These are phyloP conservation scores for Eucalyptus marginata DNA, from an alignment of 345 rosid species.

Conservation along the genomic window DNA sequence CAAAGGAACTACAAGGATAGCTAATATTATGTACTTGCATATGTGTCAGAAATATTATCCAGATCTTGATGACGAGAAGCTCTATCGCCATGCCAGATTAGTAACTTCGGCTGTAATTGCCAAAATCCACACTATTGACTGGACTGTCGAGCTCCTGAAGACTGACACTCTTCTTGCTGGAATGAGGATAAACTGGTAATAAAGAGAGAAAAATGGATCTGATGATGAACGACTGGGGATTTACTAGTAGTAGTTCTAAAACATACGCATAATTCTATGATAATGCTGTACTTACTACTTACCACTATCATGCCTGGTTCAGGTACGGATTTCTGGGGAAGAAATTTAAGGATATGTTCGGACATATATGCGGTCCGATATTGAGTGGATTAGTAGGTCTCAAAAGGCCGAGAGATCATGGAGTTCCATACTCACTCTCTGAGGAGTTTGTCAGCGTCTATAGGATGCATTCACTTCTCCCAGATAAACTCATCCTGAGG, in stretches of 20 bases:
- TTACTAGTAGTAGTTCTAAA: background rate
- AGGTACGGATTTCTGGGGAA: slow-evolving; percentile 65
- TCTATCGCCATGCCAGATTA: slow-evolving; percentile 48
- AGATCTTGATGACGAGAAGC: slow-evolving; percentile 54
- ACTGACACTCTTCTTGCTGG: slow-evolving; percentile 60
- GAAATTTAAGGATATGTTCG: slow-evolving; percentile 50
- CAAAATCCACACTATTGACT: slow-evolving; percentile 82
- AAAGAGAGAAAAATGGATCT: background rate
- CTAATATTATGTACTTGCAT: background rate
- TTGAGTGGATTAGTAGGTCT: slow-evolving; percentile 68
- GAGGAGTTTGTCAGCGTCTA: slow-evolving; percentile 71
- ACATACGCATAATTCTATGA: background rate
- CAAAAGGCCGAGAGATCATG: slow-evolving; percentile 63
- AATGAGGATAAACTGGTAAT: slow-evolving; percentile 67
- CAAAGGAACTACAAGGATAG: background rate
- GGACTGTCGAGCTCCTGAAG: slow-evolving; percentile 68
- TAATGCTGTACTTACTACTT: background rate
- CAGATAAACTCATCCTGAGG: slow-evolving; percentile 40
- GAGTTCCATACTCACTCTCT: slow-evolving; percentile 63
- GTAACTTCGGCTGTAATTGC: slow-evolving; percentile 77
- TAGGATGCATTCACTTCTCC: slow-evolving; percentile 62
- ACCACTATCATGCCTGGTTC: background rate
- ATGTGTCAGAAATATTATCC: slow-evolving; percentile 24
- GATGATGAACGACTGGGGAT: background rate
- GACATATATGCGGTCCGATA: slow-evolving; percentile 39